phyloP scores from a whole-genome alignment of 2,329 filamentous ascomycete genomes.

The Arachnomyces sp. region DNA sequence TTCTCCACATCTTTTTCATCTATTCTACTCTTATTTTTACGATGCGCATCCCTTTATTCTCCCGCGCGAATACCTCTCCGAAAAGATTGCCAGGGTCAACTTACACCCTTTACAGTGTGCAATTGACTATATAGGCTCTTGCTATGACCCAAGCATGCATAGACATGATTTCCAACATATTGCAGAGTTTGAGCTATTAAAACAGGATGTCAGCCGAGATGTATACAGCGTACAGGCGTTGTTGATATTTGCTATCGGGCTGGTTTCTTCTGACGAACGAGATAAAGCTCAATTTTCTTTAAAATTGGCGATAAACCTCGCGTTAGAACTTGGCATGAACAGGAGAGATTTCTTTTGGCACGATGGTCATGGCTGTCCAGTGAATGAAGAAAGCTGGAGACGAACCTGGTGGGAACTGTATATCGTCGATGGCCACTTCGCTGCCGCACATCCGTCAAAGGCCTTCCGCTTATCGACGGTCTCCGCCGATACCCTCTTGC shows the following conservation, averaged over 20 bases:
- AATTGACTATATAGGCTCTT: slow-evolving; percentile 2
- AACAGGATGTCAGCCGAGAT: background rate
- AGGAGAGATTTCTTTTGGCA: slow-evolving; percentile 1
- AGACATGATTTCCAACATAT: slow-evolving; percentile 2
- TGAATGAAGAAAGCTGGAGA: slow-evolving; percentile 5
- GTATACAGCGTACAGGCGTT: slow-evolving; percentile 5
- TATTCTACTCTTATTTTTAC: slow-evolving; percentile 5
- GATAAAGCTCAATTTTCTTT: slow-evolving; percentile 1
- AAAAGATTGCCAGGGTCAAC: background rate
- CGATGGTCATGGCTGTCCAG: background rate
- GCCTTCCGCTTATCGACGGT: slow-evolving; percentile 1
- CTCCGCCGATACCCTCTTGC: slow-evolving; percentile 2
- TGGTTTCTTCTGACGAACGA: background rate
- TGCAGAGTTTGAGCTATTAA: slow-evolving; percentile 1
- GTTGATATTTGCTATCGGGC: slow-evolving; percentile 4
- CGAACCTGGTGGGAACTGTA: slow-evolving; percentile 7
- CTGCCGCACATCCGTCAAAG: background rate
- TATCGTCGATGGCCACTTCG: slow-evolving; percentile 5
- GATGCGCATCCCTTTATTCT: slow-evolving; percentile 4
- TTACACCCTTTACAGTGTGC: slow-evolving; percentile 1
- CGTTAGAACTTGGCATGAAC: slow-evolving; percentile 3
- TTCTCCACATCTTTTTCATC: slow-evolving; percentile 3
- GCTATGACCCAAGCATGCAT: slow-evolving; percentile 5
- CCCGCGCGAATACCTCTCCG: slow-evolving; percentile 3
- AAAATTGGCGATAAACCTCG: slow-evolving; percentile 3